These are phyloP conservation scores for Platanthera guangdongensis DNA, from an alignment of 106 monocot species.

Conservation along the genomic window DNA sequence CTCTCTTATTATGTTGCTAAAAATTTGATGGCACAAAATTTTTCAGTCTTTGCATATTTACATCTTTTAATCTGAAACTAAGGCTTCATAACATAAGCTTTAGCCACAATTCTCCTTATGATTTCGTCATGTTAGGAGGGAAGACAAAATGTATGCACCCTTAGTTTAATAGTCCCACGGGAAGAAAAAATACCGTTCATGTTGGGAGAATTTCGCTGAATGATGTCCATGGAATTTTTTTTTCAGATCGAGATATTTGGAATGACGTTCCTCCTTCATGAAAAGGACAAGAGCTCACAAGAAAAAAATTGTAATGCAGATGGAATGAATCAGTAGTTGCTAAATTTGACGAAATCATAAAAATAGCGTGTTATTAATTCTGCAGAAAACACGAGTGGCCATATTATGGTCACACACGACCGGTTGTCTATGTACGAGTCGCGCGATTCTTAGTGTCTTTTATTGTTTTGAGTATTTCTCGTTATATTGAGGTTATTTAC, in stretches of 20 bases:
- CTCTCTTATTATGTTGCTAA: background rate
- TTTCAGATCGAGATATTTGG: background rate
- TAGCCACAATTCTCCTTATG: background rate
- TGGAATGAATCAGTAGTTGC: background rate
- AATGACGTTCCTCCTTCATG: background rate
- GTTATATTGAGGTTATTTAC: too few species aligned
- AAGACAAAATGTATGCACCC: background rate
- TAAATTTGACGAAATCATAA: background rate
- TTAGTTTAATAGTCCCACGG: background rate
- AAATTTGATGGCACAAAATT: background rate
- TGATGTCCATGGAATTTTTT: background rate
- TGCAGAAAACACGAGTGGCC: background rate
- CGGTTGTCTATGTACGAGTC: too few species aligned
- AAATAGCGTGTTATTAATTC: background rate
- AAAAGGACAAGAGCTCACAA: background rate
- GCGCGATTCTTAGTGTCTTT: too few species aligned
- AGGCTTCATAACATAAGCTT: background rate
- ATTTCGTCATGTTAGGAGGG: background rate
- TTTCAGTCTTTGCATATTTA: background rate
- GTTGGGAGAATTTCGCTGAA: background rate
- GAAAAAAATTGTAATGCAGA: background rate
- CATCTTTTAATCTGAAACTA: slow-evolving; percentile 2
- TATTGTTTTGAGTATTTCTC: too few species aligned
- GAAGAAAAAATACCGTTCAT: background rate
- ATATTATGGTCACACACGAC: too few species aligned